phyloP scores from a whole-genome alignment of 768 basidiomycete genomes.

The Mycena galericulata region DNA sequence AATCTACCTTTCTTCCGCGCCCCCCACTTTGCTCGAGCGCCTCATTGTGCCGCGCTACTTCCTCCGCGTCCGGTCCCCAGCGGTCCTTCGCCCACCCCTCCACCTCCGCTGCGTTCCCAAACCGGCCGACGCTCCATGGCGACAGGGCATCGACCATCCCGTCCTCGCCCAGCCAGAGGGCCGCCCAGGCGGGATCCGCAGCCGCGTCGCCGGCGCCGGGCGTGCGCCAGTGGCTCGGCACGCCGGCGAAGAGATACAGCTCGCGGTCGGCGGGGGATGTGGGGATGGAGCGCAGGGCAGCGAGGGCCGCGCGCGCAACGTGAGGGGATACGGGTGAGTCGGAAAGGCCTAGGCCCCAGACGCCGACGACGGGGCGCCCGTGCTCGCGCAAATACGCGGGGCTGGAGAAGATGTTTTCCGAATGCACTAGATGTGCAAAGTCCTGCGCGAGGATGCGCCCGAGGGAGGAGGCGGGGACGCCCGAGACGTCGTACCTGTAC shows the following conservation, averaged over 20 bases:
- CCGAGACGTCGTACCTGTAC: conserved; percentile 90
- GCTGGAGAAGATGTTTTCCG: conserved; percentile 73
- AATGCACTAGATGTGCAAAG: conserved; percentile 78
- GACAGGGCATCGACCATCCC: conserved; percentile 76
- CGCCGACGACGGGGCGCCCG: conserved; percentile 75
- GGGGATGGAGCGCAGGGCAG: conserved; percentile 15
- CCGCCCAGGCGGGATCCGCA: conserved; percentile 70
- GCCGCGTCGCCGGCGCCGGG: conserved; percentile 74
- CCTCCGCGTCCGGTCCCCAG: conserved; percentile 73
- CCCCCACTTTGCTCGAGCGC: conserved; percentile 43
- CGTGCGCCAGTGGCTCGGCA: conserved; percentile 82
- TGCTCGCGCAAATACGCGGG: conserved; percentile 80
- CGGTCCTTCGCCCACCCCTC: conserved; percentile 72
- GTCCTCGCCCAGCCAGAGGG: conserved; percentile 75
- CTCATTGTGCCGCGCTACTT: conserved; percentile 64
- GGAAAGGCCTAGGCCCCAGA: conserved; percentile 66
- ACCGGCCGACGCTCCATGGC: conserved; percentile 88
- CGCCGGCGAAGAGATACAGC: conserved; percentile 56
- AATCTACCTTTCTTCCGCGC: conserved; percentile 69
- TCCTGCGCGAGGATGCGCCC: conserved; percentile 75
- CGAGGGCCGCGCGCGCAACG: conserved; percentile 16
- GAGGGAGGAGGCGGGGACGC: conserved; percentile 79
- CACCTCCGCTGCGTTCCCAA: conserved; percentile 67
- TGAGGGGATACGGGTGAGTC: conserved; percentile 23
- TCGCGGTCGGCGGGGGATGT: not conserved